A percentile compares a stretch with the other conserved stretches of the same genome.
These are phyloP conservation scores for Massarina eburnea DNA, from an alignment of 2,329 filamentous ascomycete species.

Conservation along the genomic window DNA sequence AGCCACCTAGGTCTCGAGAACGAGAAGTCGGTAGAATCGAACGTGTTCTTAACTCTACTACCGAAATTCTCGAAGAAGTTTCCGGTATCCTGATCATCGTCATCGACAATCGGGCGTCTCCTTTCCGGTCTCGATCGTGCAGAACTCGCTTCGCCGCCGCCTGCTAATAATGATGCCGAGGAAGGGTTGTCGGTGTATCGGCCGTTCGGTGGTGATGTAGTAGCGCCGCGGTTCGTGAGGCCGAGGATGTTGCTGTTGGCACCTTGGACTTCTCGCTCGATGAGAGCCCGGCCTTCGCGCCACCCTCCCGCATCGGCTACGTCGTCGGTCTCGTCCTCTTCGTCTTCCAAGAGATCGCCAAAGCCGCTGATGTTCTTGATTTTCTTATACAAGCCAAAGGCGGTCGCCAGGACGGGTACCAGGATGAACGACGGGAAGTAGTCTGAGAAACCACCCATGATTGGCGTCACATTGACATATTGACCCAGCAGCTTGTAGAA, in stretches of 20 bases:
- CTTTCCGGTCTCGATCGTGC: conserved; percentile 16
- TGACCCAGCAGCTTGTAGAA: conserved; percentile 87
- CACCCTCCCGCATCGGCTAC: conserved; percentile 79
- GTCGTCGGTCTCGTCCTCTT: conserved; percentile 63
- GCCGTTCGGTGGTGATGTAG: conserved; percentile 17
- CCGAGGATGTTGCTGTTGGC: conserved; percentile 41
- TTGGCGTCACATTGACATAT: conserved; percentile 77
- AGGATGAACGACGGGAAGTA: conserved; percentile 88
- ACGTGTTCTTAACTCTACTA: conserved; percentile 86
- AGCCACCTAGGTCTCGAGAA: conserved; percentile 76
- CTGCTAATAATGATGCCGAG: conserved; percentile 1
- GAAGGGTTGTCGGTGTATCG: conserved; percentile 27
- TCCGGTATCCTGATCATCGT: conserved; percentile 68
- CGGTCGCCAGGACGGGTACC: conserved; percentile 78
- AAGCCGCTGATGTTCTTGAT: conserved; percentile 78
- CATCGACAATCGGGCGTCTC: conserved; percentile 35
- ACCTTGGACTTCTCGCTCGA: conserved; percentile 72
- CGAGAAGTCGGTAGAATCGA: conserved; percentile 66
- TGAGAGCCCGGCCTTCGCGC: conserved; percentile 88
- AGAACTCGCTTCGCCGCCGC: conserved; percentile 14
- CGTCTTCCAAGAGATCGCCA: conserved; percentile 75
- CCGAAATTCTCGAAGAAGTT: conserved; percentile 83
- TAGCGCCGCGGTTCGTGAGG: conserved; percentile 21
- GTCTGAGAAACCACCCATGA: conserved; percentile 82
- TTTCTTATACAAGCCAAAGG: conserved; percentile 87